Percentiles rank a stretch among this genome's conserved stretches.
These are phyloP conservation scores for Jatropha podagrica DNA, from an alignment of 441 rosid genomes.

Conservation along the genomic window DNA sequence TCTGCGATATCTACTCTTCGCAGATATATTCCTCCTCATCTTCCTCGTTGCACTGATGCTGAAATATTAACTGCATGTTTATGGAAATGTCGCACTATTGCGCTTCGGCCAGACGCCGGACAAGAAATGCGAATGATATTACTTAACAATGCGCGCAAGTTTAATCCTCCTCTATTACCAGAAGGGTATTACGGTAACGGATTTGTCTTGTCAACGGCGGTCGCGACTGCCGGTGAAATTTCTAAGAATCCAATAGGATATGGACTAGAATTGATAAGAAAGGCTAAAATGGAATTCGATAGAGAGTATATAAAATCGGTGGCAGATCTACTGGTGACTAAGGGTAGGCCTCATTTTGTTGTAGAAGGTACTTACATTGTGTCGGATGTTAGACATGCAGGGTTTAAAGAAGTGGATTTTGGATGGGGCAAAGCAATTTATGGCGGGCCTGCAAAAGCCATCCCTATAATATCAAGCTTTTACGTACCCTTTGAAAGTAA, in stretches of 20 bases:
- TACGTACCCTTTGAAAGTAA: conserved; percentile 16
- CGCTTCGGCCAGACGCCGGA: conserved; percentile 32
- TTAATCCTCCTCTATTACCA: conserved; percentile 38
- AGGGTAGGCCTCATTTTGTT: no score
- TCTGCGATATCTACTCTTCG: conserved; percentile 33
- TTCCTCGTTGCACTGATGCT: conserved; percentile 23
- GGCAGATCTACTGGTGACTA: conserved; percentile 35
- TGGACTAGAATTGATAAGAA: conserved; percentile 34
- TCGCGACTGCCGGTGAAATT: conserved; percentile 23
- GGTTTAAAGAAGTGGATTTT: conserved; percentile 31
- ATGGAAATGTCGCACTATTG: conserved; percentile 52
- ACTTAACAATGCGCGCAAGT: conserved; percentile 28
- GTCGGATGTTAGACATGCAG: conserved; percentile 27
- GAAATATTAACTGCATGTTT: conserved; percentile 47
- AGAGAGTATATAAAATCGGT: conserved; percentile 38
- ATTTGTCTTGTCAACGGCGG: conserved; percentile 20
- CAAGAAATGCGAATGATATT: conserved; percentile 36
- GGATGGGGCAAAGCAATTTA: conserved; percentile 46
- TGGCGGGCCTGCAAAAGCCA: conserved; percentile 19
- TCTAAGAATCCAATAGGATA: conserved; percentile 19
- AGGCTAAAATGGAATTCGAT: conserved; percentile 24
- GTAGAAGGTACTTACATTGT: conserved; percentile 19
- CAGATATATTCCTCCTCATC: conserved; percentile 21
- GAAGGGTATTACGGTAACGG: conserved; percentile 46
- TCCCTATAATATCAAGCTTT: conserved; percentile 28